Conservation (phyloP, 306 rosid genomes). For the Geum urbanum region DNA sequence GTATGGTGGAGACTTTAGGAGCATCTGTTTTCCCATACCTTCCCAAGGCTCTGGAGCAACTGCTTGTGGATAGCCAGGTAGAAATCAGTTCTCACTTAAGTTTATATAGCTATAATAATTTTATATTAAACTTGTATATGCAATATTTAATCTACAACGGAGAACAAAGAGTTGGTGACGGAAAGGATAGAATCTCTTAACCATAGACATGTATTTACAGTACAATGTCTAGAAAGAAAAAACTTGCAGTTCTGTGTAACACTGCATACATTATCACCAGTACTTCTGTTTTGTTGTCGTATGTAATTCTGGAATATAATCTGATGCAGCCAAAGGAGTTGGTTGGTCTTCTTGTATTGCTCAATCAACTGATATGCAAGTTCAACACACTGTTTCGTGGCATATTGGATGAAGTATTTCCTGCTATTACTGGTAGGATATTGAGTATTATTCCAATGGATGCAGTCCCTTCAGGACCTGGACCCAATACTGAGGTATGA, state of each 20-base stretch:
- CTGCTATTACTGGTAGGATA: constrained; percentile 65
- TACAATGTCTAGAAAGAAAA: background rate
- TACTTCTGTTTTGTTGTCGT: background rate
- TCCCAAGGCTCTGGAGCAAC: constrained; percentile 83
- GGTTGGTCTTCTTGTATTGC: constrained; percentile 68
- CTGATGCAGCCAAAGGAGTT: constrained; percentile 86
- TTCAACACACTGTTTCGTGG: constrained; percentile 59
- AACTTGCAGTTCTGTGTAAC: background rate
- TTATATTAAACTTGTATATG: background rate
- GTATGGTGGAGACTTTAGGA: constrained; percentile 95
- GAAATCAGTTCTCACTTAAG: constrained; percentile 10
- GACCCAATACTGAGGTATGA: constrained; percentile 80
- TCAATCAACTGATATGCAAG: constrained; percentile 93
- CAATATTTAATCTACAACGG: constrained; percentile 5
- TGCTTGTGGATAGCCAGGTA: constrained; percentile 91
- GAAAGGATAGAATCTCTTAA: background rate
- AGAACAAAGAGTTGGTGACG: constrained; percentile 1
- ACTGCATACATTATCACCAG: background rate
- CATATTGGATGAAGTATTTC: constrained; percentile 85
- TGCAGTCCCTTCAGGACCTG: constrained; percentile 72
- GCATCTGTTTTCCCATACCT: constrained; percentile 86
- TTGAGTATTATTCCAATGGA: constrained; percentile 72
- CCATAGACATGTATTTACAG: background rate
- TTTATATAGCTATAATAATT: background rate
- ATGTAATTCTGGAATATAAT: constrained; percentile 16